phyloP scores from a whole-genome alignment of 768 basidiomycete species.

The Macrolepiota dolichaula region DNA sequence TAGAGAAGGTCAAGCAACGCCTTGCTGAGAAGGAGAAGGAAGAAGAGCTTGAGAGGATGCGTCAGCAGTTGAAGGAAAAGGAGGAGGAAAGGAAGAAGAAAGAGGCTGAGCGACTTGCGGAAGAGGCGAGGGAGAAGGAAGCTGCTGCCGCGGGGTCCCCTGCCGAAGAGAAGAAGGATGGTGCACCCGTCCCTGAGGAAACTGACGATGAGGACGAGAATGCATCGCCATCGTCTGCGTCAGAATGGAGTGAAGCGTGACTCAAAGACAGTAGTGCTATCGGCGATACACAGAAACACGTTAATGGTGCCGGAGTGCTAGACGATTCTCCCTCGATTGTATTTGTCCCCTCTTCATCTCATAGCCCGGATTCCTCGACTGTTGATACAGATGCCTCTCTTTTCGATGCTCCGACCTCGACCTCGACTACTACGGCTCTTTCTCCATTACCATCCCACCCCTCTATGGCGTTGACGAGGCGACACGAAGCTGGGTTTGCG shows the following conservation, averaged over 20 bases:
- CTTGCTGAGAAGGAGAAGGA: slow-evolving; percentile 52
- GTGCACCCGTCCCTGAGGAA: slow-evolving; percentile 25
- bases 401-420: background rate
- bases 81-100: slow-evolving; percentile 33
- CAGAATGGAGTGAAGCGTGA: slow-evolving; percentile 13
- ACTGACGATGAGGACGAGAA: slow-evolving; percentile 35
- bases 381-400: background rate
- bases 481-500: slow-evolving; percentile 10
- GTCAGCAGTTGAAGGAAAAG: slow-evolving; percentile 41
- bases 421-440: background rate
- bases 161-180: slow-evolving; percentile 23
- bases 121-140: slow-evolving; percentile 23
- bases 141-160: slow-evolving; percentile 16
- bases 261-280: slow-evolving; percentile 1
- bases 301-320: background rate
- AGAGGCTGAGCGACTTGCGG: slow-evolving; percentile 21
- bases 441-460: too few relatives aligned
- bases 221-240: slow-evolving; percentile 4
- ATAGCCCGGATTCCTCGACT: background rate
- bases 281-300: background rate
- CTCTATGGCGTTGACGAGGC: slow-evolving; percentile 3
- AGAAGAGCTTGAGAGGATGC: slow-evolving; percentile 37
- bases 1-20: slow-evolving; percentile 48
- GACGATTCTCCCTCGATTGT: slow-evolving; percentile 1
- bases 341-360: background rate